Evolutionary conservation across 1,284 basidiomycete species (phyloP), one percentile per base, ranked within the genome.

Genomic region (Ceratobasidium sp.): DNA sequence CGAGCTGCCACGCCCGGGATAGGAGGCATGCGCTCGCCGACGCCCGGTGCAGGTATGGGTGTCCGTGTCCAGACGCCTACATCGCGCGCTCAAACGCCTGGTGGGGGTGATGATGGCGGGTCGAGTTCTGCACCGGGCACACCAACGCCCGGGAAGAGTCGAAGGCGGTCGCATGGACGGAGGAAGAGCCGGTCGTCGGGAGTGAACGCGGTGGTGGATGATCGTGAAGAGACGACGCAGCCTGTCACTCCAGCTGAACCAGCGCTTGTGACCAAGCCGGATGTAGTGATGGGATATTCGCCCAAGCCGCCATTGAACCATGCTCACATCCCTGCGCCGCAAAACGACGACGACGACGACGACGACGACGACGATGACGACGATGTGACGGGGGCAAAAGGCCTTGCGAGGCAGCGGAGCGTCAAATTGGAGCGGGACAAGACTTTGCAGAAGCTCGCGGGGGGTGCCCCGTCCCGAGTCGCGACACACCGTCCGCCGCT

Each of bases 401-500:
- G 61, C 16, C 56, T 59, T 11, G 48, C 46, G 25, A 54, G 58
- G 12, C 59, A 63, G n/a, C 63, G 63, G 23, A 70, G 66, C 40
- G 44, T 54, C 23, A 44, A 33, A 25, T 63, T 69, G 16, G 66
- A 73, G 36, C 56, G 63, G 12, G 72, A 54, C 21, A 69, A 48
- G 28, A 40, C 66, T 14, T 28, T 69, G 21, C 66, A 69, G 25
- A 69, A 59, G 42, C 53, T 69, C 14, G 66, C 66, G n/a, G 66
- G 64, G 9, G 64, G 66, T 12, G n/a, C 66, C 4, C 42, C 54
- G 14, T 69, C 66, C 6, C 66, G 54, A 3, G 16, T 48, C 1
- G 28, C 42, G 6, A 9, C 82, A 14, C 81, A 56, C 12, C 84
- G 38, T 83, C 81, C 77, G 81, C 76, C 76, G 80, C 83, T 18